Evolutionary conservation across 352 stramenopile species (phyloP).

Genomic region (Globisporangium heterothallicum): DNA sequence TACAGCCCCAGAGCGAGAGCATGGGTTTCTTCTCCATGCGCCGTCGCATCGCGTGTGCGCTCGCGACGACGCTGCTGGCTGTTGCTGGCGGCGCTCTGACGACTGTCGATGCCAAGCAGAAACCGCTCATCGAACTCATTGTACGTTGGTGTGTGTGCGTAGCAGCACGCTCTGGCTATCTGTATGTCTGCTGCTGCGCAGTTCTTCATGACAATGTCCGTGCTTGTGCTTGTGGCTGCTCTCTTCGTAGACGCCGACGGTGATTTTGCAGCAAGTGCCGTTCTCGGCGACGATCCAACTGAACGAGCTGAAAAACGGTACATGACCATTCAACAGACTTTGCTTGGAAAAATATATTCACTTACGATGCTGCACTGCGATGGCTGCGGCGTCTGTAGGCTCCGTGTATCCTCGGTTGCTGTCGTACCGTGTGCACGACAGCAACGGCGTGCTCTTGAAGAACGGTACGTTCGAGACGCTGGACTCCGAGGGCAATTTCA

Average conservation of each 20-base stretch:
- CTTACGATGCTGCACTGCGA: not conserved
- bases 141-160: not conserved
- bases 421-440: constrained; percentile 50
- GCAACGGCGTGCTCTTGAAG: constrained; percentile 32
- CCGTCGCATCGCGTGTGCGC: not conserved
- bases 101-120: constrained; percentile 5
- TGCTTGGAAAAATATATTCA: not conserved
- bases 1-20: not conserved
- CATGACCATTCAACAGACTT: not conserved
- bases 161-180: not conserved
- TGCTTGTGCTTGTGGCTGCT: not conserved
- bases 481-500: constrained; percentile 61
- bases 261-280: constrained; percentile 67
- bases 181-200: too few species aligned
- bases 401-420: constrained; percentile 65
- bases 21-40: not conserved
- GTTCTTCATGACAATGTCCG: not conserved
- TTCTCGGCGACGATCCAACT: constrained; percentile 66
- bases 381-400: constrained; percentile 33
- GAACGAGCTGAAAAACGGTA: constrained; percentile 71
- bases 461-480: constrained; percentile 67
- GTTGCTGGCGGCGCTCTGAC: not conserved
- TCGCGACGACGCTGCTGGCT: not conserved
- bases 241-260: constrained; percentile 38
- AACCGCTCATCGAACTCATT: constrained; percentile 1